A percentile compares a stretch with the other conserved stretches of the same genome.
Conservation (phyloP, 352 stramenopile genomes). For the Globisporangium nunn region DNA sequence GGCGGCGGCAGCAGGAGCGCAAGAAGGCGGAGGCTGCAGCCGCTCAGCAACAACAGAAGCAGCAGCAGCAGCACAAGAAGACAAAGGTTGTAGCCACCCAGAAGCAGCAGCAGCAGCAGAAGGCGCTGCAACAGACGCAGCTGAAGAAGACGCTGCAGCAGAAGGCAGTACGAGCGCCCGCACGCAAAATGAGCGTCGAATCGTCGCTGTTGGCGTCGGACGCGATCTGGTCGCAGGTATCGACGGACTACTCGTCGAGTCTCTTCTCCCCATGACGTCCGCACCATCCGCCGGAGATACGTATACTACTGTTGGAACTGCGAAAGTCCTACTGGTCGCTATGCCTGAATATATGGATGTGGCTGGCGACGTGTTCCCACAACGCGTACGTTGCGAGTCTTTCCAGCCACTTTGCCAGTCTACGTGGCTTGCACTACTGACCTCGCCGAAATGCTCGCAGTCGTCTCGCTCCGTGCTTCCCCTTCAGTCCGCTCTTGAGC, state of each 20-base stretch:
- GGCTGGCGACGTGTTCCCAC: too few relatives aligned
- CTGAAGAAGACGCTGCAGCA: background rate
- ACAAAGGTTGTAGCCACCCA: background rate
- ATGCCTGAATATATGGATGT: too few relatives aligned
- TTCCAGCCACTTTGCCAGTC: too few relatives aligned
- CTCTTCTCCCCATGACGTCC: slow-evolving; percentile 6
- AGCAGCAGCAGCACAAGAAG: background rate
- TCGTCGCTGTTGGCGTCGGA: slow-evolving; percentile 52
- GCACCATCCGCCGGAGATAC: too few relatives aligned
- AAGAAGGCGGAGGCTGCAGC: slow-evolving; percentile 11
- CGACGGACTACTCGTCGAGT: slow-evolving; percentile 31
- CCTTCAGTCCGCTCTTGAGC: too few relatives aligned
- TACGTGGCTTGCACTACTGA: too few relatives aligned
- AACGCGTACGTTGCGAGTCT: too few relatives aligned
- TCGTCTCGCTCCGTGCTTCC: too few relatives aligned
- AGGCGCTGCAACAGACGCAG: background rate
- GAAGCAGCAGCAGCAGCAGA: slow-evolving; percentile 5
- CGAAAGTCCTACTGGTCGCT: too few relatives aligned
- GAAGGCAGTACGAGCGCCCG: background rate
- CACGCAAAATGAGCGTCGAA: slow-evolving; percentile 60
- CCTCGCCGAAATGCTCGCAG: too few relatives aligned
- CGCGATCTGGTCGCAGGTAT: slow-evolving; percentile 63
- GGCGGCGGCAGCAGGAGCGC: slow-evolving; percentile 3
- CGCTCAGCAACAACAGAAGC: slow-evolving; percentile 3
- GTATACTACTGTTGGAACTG: too few relatives aligned